These are phyloP conservation scores for Umbelopsis vinacea DNA, from an alignment of 192 early-diverging fungal genomes.

Conservation along the genomic window DNA sequence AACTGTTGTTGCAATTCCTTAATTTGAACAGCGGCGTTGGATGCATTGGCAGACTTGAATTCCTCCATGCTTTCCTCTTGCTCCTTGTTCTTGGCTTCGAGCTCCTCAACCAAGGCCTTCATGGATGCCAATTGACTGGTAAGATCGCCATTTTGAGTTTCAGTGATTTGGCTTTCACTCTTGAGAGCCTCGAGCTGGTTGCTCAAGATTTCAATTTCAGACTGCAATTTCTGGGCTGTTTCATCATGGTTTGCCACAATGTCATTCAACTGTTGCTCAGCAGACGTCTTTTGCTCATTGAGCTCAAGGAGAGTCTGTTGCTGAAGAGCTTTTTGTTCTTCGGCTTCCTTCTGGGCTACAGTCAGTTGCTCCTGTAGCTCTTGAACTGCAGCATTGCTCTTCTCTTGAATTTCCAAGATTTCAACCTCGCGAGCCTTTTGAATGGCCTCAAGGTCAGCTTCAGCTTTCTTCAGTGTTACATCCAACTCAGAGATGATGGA, in stretches of 20 bases:
- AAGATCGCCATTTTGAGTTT: not conserved
- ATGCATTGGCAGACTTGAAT: not conserved
- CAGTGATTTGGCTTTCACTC: not conserved
- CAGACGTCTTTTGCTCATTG: not conserved
- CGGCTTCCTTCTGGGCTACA: not conserved
- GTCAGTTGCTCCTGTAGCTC: not conserved
- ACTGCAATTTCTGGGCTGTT: not conserved
- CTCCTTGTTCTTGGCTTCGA: not conserved
- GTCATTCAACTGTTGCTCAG: not conserved
- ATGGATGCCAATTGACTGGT: not conserved
- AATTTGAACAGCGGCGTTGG: conserved; percentile 13
- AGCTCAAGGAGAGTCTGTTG: not conserved
- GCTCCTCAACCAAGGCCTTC: not conserved
- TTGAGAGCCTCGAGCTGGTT: not conserved
- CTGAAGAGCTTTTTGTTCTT: not conserved
- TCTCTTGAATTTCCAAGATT: not conserved
- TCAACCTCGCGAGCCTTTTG: conserved; percentile 2
- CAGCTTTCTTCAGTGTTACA: not conserved
- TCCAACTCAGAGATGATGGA: not conserved
- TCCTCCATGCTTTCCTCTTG: conserved; percentile 2
- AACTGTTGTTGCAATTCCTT: conserved; percentile 11
- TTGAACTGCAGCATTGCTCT: conserved; percentile 1
- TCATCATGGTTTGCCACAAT: not conserved
- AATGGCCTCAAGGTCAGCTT: not conserved
- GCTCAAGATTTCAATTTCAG: not conserved